Evolutionary conservation across 352 stramenopile genomes (phyloP).

Genomic region (Pythium grandisporangium): DNA sequence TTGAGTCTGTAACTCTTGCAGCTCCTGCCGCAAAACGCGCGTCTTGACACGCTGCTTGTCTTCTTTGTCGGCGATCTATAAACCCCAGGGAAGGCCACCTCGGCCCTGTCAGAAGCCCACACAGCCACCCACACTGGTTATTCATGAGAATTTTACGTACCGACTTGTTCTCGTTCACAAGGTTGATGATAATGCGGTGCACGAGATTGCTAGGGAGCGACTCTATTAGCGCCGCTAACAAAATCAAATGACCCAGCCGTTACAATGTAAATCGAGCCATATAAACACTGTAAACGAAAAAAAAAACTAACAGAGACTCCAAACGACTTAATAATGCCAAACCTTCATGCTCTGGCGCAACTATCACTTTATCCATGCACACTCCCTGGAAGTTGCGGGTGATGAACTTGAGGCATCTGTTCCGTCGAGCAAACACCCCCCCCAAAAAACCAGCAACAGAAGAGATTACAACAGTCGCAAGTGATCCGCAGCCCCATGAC

Average conservation of each 20-base stretch:
- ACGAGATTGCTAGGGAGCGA: slow-evolving; percentile 51
- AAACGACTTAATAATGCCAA: background rate
- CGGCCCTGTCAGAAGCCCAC: background rate
- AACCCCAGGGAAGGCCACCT: too few species aligned
- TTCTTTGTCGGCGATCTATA: slow-evolving; percentile 29
- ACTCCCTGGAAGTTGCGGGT: slow-evolving; percentile 63
- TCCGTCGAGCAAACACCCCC: background rate
- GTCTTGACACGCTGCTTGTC: slow-evolving; percentile 21
- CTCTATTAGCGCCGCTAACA: slow-evolving; percentile 42
- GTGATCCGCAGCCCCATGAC: background rate
- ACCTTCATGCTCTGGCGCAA: slow-evolving; percentile 58
- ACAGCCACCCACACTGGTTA: too few species aligned
- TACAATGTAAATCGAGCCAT: too few species aligned
- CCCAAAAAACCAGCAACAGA: slow-evolving; percentile 1
- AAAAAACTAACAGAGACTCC: too few species aligned
- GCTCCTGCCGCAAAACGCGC: slow-evolving; percentile 11
- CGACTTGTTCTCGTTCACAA: slow-evolving; percentile 48
- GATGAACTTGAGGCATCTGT: slow-evolving; percentile 47
- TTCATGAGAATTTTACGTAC: too few species aligned
- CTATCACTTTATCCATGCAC: slow-evolving; percentile 52
- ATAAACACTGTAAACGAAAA: too few species aligned
- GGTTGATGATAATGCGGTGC: slow-evolving; percentile 55
- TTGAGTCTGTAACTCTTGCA: slow-evolving; percentile 10
- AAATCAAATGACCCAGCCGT: slow-evolving; percentile 1
- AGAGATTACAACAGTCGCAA: slow-evolving; percentile 1